These are phyloP conservation scores for Xanthoconium separans DNA, from an alignment of 1,284 basidiomycete species.

Conservation along the genomic window DNA sequence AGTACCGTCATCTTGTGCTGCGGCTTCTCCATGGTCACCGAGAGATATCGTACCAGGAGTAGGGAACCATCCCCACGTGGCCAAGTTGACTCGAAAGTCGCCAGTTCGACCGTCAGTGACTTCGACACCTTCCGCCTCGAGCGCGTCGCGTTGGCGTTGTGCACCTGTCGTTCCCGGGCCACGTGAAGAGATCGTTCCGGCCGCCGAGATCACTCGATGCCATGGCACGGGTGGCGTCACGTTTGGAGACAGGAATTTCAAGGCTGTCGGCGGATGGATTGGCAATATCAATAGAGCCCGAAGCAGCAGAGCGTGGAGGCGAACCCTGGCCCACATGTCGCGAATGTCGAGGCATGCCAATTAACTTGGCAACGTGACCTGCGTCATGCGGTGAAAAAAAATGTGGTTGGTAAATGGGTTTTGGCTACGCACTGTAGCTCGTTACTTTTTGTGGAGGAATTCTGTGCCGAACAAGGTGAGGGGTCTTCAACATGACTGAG, in stretches of 20 bases:
- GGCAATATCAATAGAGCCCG: neutral
- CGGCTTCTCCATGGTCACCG: slow-evolving; percentile 4
- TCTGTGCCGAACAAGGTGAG: slow-evolving; percentile 14
- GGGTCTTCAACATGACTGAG: neutral
- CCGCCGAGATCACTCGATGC: slow-evolving; percentile 68
- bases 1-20: neutral
- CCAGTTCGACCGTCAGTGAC: slow-evolving; percentile 45
- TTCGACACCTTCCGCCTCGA: slow-evolving; percentile 61
- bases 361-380: slow-evolving; percentile 83
- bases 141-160: slow-evolving; percentile 51
- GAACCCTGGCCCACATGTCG: slow-evolving; percentile 85
- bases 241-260: slow-evolving; percentile 65
- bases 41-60: slow-evolving; percentile 31
- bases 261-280: slow-evolving; percentile 41
- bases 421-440: slow-evolving; percentile 54
- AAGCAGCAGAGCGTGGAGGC: slow-evolving; percentile 9
- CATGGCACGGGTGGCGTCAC: slow-evolving; percentile 69
- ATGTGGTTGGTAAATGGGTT: neutral
- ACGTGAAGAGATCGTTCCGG: slow-evolving; percentile 75
- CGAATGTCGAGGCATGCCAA: slow-evolving; percentile 81
- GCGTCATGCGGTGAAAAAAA: neutral
- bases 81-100: slow-evolving; percentile 50
- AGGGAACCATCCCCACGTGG: slow-evolving; percentile 63
- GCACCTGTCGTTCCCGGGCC: slow-evolving; percentile 72
- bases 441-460: slow-evolving; percentile 67